These are phyloP conservation scores for Lithospermum erythrorhizon DNA, from an alignment of 257 asterid species.

Conservation along the genomic window DNA sequence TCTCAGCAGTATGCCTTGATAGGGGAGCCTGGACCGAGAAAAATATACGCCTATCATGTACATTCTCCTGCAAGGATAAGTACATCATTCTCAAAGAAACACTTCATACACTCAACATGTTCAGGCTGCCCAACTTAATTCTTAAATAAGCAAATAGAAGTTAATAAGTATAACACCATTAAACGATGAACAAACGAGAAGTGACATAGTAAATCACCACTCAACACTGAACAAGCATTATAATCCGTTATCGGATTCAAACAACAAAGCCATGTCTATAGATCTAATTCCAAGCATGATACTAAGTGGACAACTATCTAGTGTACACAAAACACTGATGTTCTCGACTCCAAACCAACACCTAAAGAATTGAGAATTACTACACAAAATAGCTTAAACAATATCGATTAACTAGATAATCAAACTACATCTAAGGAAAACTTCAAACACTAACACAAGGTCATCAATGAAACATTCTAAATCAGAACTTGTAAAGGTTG, in stretches of 20 bases:
- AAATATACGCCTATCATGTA: constrained; percentile 27
- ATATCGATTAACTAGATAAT: neutral
- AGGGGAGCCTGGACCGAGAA: constrained; percentile 27
- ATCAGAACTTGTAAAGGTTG: constrained; percentile 2
- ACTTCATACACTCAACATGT: neutral
- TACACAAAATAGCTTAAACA: neutral
- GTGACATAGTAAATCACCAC: too few species aligned
- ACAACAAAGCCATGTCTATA: neutral
- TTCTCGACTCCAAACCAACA: neutral
- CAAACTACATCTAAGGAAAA: neutral
- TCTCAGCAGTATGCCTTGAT: constrained; percentile 31
- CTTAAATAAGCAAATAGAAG: too few species aligned
- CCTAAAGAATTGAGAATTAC: neutral
- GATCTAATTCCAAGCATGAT: neutral
- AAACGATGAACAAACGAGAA: too few species aligned
- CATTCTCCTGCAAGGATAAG: constrained; percentile 36
- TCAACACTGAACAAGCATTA: too few species aligned
- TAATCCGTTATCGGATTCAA: neutral
- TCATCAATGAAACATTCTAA: neutral
- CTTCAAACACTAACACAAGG: neutral
- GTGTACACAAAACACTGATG: neutral
- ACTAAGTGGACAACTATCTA: neutral
- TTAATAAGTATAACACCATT: too few species aligned
- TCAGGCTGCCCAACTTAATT: too few species aligned
- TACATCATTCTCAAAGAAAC: neutral